Evolutionary conservation across 2,329 filamentous ascomycete genomes (phyloP), one percentile per base, ranked within the genome.

Genomic region (Pezicula radicicola): DNA sequence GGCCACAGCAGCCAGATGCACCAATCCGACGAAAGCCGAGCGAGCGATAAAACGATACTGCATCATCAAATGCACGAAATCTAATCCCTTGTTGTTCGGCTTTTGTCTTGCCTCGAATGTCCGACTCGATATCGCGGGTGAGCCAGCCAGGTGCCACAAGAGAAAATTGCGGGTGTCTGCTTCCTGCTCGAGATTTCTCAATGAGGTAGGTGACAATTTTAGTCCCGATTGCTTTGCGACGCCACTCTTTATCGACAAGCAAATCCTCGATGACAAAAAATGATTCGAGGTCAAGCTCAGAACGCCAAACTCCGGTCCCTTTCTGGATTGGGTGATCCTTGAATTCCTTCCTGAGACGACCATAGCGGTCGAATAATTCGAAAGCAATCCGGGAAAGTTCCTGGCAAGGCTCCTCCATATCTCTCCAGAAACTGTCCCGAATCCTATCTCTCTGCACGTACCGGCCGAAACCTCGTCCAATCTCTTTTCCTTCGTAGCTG

Each of bases 351-450:
- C 64, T 66, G 21, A 73, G 58, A 48, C 60, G 60, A 41, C 70
- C 71, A 51, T 72, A 73, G 21, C 66, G 58, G 52, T 73, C 66
- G 52, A 73, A 71, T 4, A 73, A 47, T 8, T 64, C 54, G 51
- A 71, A 69, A 13, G 65, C 69, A n/a, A 73, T 51, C 15, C 54
- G 33, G 44, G 62, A 61, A 16, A 62, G 59, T 35, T 68, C 66
- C 50, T 57, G 41, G 40, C 59, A 59, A 27, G 56, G 56, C 48
- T 53, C 55, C 48, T 72, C 66, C 65, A 73, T 71, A 3, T 64
- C 50, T 27, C 54, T 40, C 61, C 64, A 68, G 57, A 72, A 72
- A 9, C 60, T 15, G 35, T 42, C 33, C 53, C 57, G 51, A 13
- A 69, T 66, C 13, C 16, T n/a, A 21, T 58, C 50, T 45, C 60